A percentile compares a stretch with the other conserved stretches of the same genome.
These are phyloP conservation scores for Rhynchospora pubera DNA, from an alignment of 176 grass and related monocot species.

Conservation along the genomic window DNA sequence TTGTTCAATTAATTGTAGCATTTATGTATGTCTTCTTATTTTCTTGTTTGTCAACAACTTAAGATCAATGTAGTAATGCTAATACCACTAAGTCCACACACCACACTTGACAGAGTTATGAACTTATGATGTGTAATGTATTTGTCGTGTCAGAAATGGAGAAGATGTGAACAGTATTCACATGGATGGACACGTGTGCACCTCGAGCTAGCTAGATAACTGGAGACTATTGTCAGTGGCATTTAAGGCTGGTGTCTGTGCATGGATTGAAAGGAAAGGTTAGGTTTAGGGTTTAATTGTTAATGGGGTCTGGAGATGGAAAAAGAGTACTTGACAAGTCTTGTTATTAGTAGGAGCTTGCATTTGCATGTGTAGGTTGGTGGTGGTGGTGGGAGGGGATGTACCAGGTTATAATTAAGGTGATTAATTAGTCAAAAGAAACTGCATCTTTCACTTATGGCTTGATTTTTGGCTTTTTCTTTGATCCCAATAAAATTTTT, in stretches of 20 bases:
- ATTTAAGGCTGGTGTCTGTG: not conserved
- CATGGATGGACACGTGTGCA: not conserved
- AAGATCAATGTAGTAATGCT: not conserved
- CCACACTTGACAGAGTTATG: not conserved
- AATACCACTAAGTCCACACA: not conserved
- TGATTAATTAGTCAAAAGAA: conserved; percentile 2
- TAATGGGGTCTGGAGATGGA: not conserved
- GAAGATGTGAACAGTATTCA: not conserved
- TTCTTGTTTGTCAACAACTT: not conserved
- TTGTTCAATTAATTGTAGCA: not conserved
- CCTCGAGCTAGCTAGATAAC: not conserved
- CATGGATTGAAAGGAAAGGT: not conserved
- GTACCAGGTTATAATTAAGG: not conserved
- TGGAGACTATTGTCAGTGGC: conserved; percentile 4
- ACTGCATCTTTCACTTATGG: not conserved
- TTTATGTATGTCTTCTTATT: not conserved
- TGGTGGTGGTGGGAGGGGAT: not conserved
- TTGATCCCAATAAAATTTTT: not conserved
- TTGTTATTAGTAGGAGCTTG: not conserved
- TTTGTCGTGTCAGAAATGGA: not conserved
- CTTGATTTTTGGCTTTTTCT: not conserved
- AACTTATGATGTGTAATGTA: not conserved
- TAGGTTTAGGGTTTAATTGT: not conserved
- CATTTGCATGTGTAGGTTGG: conserved; percentile 4
- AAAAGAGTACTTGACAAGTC: not conserved